Conservation (phyloP, 345 rosid genomes). For the Syzygium oleosum region DNA sequence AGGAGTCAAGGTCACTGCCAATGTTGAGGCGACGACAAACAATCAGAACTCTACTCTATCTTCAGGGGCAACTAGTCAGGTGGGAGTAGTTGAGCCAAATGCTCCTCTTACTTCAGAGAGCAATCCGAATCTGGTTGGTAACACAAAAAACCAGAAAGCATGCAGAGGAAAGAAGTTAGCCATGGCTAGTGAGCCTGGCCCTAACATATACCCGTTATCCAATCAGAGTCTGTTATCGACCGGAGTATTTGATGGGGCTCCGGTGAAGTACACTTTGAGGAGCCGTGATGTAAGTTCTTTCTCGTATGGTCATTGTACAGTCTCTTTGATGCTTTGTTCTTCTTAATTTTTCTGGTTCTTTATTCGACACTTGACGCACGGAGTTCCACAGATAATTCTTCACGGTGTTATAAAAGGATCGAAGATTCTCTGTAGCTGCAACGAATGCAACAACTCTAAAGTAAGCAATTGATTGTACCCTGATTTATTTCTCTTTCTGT, state of each 20-base stretch:
- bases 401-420: constrained; percentile 33
- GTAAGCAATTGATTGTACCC: constrained; percentile 8
- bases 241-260: constrained; percentile 57
- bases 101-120: constrained; percentile 1
- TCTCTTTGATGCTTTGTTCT: not conserved
- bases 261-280: constrained; percentile 48
- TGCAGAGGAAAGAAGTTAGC: constrained; percentile 15
- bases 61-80: constrained; percentile 12
- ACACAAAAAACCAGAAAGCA: not conserved
- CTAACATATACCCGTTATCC: constrained; percentile 42
- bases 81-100: constrained; percentile 8
- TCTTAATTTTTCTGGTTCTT: not conserved
- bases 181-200: constrained; percentile 19
- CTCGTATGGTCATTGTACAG: not conserved
- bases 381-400: constrained; percentile 17
- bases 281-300: constrained; percentile 33
- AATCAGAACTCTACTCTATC: constrained; percentile 18
- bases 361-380: not conserved
- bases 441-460: constrained; percentile 33
- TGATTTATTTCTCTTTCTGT: not conserved
- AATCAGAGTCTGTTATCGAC: constrained; percentile 47
- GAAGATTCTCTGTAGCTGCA: constrained; percentile 43
- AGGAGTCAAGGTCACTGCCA: constrained; percentile 13
- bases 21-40: constrained; percentile 14
- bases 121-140: not conserved